These are phyloP conservation scores for Cutaneotrichosporon arboriforme DNA, from an alignment of 1,284 basidiomycete species.

Conservation along the genomic window DNA sequence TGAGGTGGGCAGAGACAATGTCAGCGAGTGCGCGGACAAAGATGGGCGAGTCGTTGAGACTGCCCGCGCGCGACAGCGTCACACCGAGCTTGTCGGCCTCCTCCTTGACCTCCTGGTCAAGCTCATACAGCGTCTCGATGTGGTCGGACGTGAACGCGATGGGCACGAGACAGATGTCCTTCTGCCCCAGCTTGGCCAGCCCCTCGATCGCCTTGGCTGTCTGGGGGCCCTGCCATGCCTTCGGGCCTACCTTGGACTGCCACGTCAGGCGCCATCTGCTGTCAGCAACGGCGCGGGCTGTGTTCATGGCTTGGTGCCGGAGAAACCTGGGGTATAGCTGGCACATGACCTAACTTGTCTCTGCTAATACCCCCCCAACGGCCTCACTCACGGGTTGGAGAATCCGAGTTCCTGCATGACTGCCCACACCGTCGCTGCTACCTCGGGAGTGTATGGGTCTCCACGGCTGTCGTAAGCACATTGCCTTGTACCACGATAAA, in stretches of 20 bases:
- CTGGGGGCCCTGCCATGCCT: slow-evolving; percentile 97
- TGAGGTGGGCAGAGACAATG: slow-evolving; percentile 76
- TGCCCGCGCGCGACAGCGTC: slow-evolving; percentile 82
- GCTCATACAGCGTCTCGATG: slow-evolving; percentile 96
- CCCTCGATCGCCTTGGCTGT: slow-evolving; percentile 89
- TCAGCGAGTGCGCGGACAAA: slow-evolving; percentile 96
- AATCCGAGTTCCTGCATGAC: slow-evolving; percentile 81
- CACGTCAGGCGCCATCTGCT: slow-evolving; percentile 81
- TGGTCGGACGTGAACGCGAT: slow-evolving; percentile 99
- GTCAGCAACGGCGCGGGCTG: slow-evolving; percentile 22
- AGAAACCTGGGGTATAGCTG: too few relatives aligned
- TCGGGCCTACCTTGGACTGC: slow-evolving; percentile 97
- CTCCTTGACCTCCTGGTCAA: slow-evolving; percentile 88
- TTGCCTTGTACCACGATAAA: neutral
- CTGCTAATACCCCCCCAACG: too few relatives aligned
- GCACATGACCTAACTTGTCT: too few relatives aligned
- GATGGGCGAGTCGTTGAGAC: slow-evolving; percentile 95
- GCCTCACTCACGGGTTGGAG: slow-evolving; percentile 54
- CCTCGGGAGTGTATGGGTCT: slow-evolving; percentile 94
- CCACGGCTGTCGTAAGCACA: slow-evolving; percentile 70
- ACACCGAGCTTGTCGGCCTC: slow-evolving; percentile 90
- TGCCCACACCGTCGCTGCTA: slow-evolving; percentile 83
- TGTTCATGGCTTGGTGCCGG: slow-evolving; percentile 53
- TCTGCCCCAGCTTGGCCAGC: slow-evolving; percentile 78
- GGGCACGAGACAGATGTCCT: slow-evolving; percentile 82